Conservation (phyloP, 1,139 yeast species). For the Candida sojae region DNA sequence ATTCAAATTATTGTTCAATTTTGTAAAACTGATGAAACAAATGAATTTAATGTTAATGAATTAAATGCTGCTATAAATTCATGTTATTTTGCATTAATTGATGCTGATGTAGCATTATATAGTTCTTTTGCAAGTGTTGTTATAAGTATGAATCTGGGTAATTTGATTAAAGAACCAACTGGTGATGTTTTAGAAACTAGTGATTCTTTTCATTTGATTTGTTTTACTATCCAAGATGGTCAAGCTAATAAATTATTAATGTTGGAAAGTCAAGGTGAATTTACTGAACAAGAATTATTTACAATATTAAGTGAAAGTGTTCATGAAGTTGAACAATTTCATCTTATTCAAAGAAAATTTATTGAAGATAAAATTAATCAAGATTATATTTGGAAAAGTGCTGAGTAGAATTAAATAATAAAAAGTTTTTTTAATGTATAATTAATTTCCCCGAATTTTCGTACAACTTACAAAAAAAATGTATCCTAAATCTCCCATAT, state of each 20-base stretch:
- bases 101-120: slow-evolving; percentile 73
- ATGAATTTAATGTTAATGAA: slow-evolving; percentile 51
- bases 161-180: slow-evolving; percentile 46
- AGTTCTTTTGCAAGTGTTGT: slow-evolving; percentile 61
- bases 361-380: slow-evolving; percentile 49
- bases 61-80: slow-evolving; percentile 74
- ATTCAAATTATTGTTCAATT: slow-evolving; percentile 88
- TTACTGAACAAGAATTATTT: slow-evolving; percentile 57
- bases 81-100: slow-evolving; percentile 68
- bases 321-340: slow-evolving; percentile 44
- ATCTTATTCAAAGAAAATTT: slow-evolving; percentile 47
- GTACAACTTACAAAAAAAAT: no score
- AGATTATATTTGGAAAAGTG: slow-evolving; percentile 59
- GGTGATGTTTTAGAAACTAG: slow-evolving; percentile 39
- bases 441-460: no score
- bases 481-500: no score
- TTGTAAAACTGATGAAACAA: slow-evolving; percentile 43
- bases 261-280: slow-evolving; percentile 73
- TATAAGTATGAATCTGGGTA: slow-evolving; percentile 34
- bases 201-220: slow-evolving; percentile 66
- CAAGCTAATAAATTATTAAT: slow-evolving; percentile 57
- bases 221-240: slow-evolving; percentile 52
- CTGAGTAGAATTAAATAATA: no score
- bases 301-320: slow-evolving; percentile 51
- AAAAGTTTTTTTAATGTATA: not conserved